Evolutionary conservation across 495 filamentous ascomycete species (phyloP), one percentile per base, ranked within the genome.

Genomic region (Aspergillus wentii): DNA sequence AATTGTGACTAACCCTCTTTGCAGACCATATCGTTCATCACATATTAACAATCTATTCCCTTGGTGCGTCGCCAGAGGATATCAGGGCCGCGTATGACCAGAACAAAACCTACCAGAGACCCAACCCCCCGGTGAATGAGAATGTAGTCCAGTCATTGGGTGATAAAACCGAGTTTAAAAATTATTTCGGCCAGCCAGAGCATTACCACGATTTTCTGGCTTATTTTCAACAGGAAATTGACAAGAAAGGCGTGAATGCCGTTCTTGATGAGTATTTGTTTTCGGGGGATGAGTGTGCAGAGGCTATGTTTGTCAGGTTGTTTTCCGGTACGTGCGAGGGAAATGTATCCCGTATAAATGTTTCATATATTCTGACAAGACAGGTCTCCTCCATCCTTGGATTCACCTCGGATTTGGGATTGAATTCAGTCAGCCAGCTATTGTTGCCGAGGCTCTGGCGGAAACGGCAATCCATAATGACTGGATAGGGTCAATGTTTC

Each of bases 401-500:
- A 94, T 95, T 46, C 87, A 94, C 46, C 71, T 94, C 8, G 86
- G 87, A 26, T 92, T 86, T 51, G 88, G 82, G 2, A 46, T 95
- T 13, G 86, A 94, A 46, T 94, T 86, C 62, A 47, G 72, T 1
- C 85, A 91, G 51, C 86, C 85, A 3, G 85, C 84, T 25, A 79
- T 95, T 27, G 69, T 94, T 13, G 85, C 88, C 2, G 80, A 92
- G 70, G 89, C 64, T 2, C 70, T 94, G 5, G 86, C 90, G 3
- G 79, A 91, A 64, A 66, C 83, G 7, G 78, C 82, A 3, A 73
- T 85, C 5, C 81, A 86, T 47, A 59, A 65, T 0, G 51, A 67
- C 26, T 72, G 71, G 53, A 53, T 82, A 0, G 59, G 56, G 20
- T 11, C 36, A 33, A 9, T 72, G 1, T 62, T 78, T 35, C 60